Percentiles rank a stretch among this genome's conserved stretches.
phyloP scores from a whole-genome alignment of 352 stramenopile species.

The Pythium periplocum region DNA sequence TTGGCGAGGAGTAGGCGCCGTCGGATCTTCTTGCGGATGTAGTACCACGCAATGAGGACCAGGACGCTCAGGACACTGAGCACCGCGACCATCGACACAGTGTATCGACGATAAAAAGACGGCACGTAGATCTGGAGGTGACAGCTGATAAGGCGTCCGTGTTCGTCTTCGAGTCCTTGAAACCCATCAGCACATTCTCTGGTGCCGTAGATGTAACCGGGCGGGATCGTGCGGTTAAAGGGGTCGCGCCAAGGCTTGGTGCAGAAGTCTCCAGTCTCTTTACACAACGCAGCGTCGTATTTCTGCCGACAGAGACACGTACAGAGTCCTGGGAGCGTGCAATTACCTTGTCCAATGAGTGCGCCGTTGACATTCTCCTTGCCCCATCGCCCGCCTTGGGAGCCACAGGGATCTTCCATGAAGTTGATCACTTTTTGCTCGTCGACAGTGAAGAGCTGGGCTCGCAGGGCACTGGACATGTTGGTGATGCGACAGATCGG shows the following conservation, averaged over 20 bases:
- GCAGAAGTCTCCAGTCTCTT: conserved; percentile 70
- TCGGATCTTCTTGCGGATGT: conserved; percentile 80
- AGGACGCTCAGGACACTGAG: conserved; percentile 64
- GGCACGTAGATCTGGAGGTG: conserved; percentile 95
- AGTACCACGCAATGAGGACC: conserved; percentile 76
- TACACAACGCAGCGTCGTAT: conserved; percentile 67
- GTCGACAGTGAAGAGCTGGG: conserved; percentile 93
- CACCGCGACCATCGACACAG: conserved; percentile 65
- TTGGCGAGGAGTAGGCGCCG: conserved; percentile 83
- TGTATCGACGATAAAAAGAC: conserved; percentile 77
- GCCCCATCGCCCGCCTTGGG: conserved; percentile 65
- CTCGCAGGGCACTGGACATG: conserved; percentile 51
- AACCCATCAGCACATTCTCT: conserved; percentile 90
- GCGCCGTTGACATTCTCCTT: conserved; percentile 71
- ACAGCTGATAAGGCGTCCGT: conserved; percentile 90
- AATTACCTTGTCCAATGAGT: conserved; percentile 88
- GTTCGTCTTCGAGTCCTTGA: conserved; percentile 87
- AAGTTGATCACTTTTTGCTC: conserved; percentile 90
- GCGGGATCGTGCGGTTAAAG: conserved; percentile 62
- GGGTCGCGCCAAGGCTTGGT: conserved; percentile 79
- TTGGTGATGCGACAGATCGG: conserved; percentile 83
- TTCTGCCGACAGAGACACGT: conserved; percentile 89
- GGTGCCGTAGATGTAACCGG: conserved; percentile 91
- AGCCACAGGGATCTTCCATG: conserved; percentile 92
- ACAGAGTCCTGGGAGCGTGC: conserved; percentile 86